Base-by-base conservation (phyloP, 2,329 filamentous ascomycete genomes). In the Colletotrichum viniferum region DNA sequence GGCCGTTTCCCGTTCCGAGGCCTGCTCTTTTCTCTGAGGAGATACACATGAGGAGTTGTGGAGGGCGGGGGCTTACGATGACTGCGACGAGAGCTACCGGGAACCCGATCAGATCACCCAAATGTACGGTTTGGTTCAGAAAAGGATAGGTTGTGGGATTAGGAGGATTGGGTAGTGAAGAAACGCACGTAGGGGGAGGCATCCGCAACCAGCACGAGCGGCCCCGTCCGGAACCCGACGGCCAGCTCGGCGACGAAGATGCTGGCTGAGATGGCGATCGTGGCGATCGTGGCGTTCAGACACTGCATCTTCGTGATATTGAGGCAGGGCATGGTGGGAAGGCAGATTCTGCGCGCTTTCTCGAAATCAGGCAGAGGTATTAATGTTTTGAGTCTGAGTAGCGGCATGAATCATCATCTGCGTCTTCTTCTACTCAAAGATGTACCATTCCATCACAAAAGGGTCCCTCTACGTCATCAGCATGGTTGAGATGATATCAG, bases 131-230 rank as follows among this genome's bases (percentile, higher is more conserved):
- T 30, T n/a, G 56, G 26, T 18, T 21, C 26, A 32, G 13, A 16
- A 36, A 1, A 13, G 34, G 34, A 36, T 36, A 36, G 1, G 34
- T 36, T 13, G 34, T 36, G 13, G 34, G 1, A 36, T 4, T 16
- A 16, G 3, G 2, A 21, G 24, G 4, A 34, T 7, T 10, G 26
- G n/a, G 5, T 56, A 9, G 16, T 38, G 36, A 38, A 18, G 16
- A 38, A 3, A 80, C 89, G 76, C 84, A 94, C 92, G 81, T 95
- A 95, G 81, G 96, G 94, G 79, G 96, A 95, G 2, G 94, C 93
- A 86, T 96, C 94, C 32, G 94, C 94, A 30, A 96, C 86, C 4
- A 96, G 86, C 1, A 93, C 93, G 13, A 96, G 86, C 1, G 94
- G 95, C 68, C 88, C 87, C 2, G 94, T 95, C 76, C 91, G 92